Conservation (phyloP, 164 flowering plant genomes). For the Aristolochia californica region DNA sequence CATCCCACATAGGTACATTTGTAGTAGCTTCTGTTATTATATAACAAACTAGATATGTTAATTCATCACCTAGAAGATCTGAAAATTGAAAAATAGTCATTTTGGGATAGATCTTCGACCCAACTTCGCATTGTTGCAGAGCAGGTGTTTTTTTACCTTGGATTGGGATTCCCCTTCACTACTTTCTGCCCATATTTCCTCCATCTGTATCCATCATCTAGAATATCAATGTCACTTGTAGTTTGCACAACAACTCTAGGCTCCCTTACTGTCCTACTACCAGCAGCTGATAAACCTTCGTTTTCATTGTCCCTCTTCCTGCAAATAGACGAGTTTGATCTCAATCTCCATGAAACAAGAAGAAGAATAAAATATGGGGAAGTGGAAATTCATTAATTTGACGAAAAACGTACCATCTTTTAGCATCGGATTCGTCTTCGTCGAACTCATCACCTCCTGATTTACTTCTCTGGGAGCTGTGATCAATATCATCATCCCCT, state of each 20-base stretch:
- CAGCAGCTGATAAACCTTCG: conserved; percentile 43
- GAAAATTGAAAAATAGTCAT: too few relatives aligned
- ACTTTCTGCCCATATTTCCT: conserved; percentile 95
- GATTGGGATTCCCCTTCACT: conserved; percentile 87
- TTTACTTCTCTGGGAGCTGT: conserved; percentile 36
- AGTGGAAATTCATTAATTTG: not conserved
- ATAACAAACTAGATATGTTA: too few relatives aligned
- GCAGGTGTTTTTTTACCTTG: conserved; percentile 63
- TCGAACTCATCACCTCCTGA: conserved; percentile 51
- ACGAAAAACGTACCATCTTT: conserved; percentile 45
- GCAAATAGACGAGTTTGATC: conserved; percentile 11
- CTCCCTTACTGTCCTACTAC: conserved; percentile 67
- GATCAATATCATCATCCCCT: conserved; percentile 63
- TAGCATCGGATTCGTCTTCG: conserved; percentile 67
- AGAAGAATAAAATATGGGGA: not conserved
- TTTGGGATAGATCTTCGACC: too few relatives aligned
- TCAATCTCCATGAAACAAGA: not conserved
- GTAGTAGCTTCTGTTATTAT: conserved; percentile 66
- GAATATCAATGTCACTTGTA: conserved; percentile 80
- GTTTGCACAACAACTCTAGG: conserved; percentile 89
- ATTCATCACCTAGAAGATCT: too few relatives aligned
- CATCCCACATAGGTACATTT: conserved; percentile 67
- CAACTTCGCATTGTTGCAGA: too few relatives aligned
- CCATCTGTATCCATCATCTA: conserved; percentile 90
- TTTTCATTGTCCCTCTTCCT: conserved; percentile 71